Evolutionary conservation across 163 green algal genomes (phyloP), one percentile per base, ranked within the genome.

Genomic region (Trebouxia gelatinosa): DNA sequence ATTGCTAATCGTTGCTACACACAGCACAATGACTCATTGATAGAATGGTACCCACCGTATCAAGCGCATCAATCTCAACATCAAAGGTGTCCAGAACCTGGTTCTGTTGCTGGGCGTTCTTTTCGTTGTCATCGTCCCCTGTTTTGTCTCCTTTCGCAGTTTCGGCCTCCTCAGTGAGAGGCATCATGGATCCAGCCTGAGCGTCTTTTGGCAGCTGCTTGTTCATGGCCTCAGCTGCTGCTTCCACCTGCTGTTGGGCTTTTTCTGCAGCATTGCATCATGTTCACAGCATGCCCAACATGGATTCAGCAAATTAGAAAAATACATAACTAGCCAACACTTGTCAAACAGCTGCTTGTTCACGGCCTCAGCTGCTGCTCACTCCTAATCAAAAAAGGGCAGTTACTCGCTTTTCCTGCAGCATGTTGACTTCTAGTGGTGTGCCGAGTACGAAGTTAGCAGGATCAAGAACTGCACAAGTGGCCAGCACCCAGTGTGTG

Each of bases 161-260:
- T n/a, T n/a, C n/a, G n/a, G n/a, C n/a, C 37, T 72, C 64, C 26
- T 72, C 64, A 26, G 37, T 31, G n/a, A 72, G 37, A 37, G 64
- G 64, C 64, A 54, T 35, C 64, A 72, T 11, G 64, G 64, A 72
- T 34, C 64, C 35, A 23, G n/a, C 64, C 64, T 72, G 64, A 31
- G 64, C 64, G 35, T 72, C 64, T 23, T 72, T 51, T 16, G 64
- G 64, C 37, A 72, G 35, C 6, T 72, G 64, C 64, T 72, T 54
- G 64, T 72, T 72, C 5, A 72, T 32, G 21, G 35, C 64, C 31
- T 72, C 64, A 40, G 64, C 64, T 6, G 64, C 64, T 21, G 19
- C 64, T 23, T 72, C 50, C 35, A 72, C 35, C 64, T 37, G 23
- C 21, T 35, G 7, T 23, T 72, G 35, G 50, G 64, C 64, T 43